These are phyloP conservation scores for Vigna mungo DNA, from an alignment of 306 rosid species.

Conservation along the genomic window DNA sequence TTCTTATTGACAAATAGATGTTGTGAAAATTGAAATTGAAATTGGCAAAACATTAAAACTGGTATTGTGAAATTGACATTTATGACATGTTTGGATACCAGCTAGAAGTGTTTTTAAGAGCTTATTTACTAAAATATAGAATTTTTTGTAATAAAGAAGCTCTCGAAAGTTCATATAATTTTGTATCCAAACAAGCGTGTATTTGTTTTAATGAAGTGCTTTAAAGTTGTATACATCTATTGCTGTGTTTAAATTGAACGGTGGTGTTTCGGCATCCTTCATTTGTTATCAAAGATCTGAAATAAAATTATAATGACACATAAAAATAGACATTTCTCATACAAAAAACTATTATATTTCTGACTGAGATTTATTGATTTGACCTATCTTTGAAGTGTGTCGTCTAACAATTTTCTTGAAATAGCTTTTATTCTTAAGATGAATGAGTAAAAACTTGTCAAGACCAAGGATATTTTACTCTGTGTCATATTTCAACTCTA, in stretches of 20 bases:
- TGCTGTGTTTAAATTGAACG: not conserved
- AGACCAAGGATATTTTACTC: not conserved
- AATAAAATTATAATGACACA: conserved; percentile 27
- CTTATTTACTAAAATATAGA: too few relatives aligned
- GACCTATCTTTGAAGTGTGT: not conserved
- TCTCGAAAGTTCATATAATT: too few relatives aligned
- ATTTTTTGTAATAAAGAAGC: too few relatives aligned
- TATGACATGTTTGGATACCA: too few relatives aligned
- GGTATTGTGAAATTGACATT: not conserved
- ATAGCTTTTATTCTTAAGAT: conserved; percentile 2
- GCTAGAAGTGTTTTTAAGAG: too few relatives aligned
- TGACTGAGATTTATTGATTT: not conserved
- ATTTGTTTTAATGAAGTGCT: not conserved
- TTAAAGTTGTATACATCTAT: conserved; percentile 17
- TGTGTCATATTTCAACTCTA: conserved; percentile 24
- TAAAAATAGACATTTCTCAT: not conserved
- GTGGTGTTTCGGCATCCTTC: not conserved
- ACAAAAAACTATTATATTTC: too few relatives aligned
- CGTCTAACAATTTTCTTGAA: not conserved
- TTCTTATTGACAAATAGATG: not conserved
- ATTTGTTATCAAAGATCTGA: conserved; percentile 8
- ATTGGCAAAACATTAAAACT: conserved; percentile 3
- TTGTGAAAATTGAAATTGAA: not conserved
- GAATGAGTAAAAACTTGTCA: not conserved
- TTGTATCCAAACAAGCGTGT: not conserved